Evolutionary conservation across 805 yeast species (phyloP).

Genomic region (Wickerhamomyces alni): DNA sequence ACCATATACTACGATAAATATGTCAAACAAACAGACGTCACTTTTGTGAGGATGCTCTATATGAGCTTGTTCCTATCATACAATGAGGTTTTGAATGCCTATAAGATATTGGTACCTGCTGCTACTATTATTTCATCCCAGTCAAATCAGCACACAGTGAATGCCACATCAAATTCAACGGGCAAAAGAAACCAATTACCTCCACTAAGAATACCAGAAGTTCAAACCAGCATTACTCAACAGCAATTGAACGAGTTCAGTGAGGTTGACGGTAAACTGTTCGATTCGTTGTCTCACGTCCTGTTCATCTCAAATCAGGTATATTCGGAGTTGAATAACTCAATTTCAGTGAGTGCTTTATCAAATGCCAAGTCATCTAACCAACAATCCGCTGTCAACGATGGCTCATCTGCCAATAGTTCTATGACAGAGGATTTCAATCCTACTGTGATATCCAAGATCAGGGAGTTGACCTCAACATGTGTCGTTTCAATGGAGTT

Average conservation of each 20-base stretch:
- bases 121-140: not conserved
- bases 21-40: conserved; percentile 53
- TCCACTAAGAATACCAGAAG: conserved; percentile 20
- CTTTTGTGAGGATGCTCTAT: conserved; percentile 59
- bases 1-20: conserved; percentile 42
- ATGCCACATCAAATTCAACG: not conserved
- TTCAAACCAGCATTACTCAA: conserved; percentile 13
- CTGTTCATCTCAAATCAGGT: conserved; percentile 70
- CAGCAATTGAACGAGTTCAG: conserved; percentile 28
- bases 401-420: not conserved
- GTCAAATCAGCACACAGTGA: too few relatives aligned
- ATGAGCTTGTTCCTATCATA: conserved; percentile 57
- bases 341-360: conserved; percentile 59
- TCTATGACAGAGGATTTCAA: not conserved
- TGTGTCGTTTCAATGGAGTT: conserved; percentile 81
- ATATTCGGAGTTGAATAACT: conserved; percentile 64
- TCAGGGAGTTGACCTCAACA: conserved; percentile 70
- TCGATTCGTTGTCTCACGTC: conserved; percentile 57
- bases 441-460: conserved; percentile 46
- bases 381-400: conserved; percentile 13
- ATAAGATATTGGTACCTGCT: conserved; percentile 32
- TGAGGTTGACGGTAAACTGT: conserved; percentile 62
- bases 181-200: conserved; percentile 19
- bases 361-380: conserved; percentile 38
- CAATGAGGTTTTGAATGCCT: conserved; percentile 63